Base-by-base conservation (phyloP, 2,329 filamentous ascomycete species). In the Alternaria hordeiaustralica region DNA sequence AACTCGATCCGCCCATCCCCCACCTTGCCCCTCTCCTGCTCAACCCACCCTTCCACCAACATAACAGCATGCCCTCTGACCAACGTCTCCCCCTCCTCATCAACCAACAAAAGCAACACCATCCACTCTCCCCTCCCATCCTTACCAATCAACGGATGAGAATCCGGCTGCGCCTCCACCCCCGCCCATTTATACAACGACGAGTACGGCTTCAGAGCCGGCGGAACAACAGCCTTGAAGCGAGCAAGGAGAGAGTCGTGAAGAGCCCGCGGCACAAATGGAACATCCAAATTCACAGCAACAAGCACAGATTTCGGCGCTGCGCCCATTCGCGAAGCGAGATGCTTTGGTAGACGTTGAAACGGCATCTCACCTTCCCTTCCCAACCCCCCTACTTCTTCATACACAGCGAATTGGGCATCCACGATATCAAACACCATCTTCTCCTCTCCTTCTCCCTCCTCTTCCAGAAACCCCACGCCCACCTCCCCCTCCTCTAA, bases 121-220 rank as follows among this genome's bases (percentile, higher is more conserved):
- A 68, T 51, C 65, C 65, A 71, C 21, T 58, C 36, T 3, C 64
- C 67, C 15, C 55, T 60, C 7, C 56, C 46, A 4, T 58, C 61
- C 1, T 55, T 45, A 1, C 58, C 60, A 41, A 71, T 71, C 12
- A 41, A 4, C 3, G 69, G 68, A 55, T 71, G 70, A 58, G 60
- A 46, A 8, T 66, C 53, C 3, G 70, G 70, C 46, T 71, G 69
- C 9, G 62, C 60, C n/a, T 62, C 62, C 3, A 45, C 28, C 5
- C 64, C 65, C 3, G 44, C 30, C 50, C 66, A 63, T 8, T 28
- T 60, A 41, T 72, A 71, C 3, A 71, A 2, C 5, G 49, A 63
- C 7, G 55, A 53, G 8, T 33, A 62, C 8, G 46, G 23, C 6
- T 33, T 51, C 13, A 64, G 53, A 26, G 15, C 28, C 18, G 58